A percentile compares a stretch with the other conserved stretches of the same genome.
Conservation (phyloP, 23 red algal genomes). For the Gracilariopsis chorda region DNA sequence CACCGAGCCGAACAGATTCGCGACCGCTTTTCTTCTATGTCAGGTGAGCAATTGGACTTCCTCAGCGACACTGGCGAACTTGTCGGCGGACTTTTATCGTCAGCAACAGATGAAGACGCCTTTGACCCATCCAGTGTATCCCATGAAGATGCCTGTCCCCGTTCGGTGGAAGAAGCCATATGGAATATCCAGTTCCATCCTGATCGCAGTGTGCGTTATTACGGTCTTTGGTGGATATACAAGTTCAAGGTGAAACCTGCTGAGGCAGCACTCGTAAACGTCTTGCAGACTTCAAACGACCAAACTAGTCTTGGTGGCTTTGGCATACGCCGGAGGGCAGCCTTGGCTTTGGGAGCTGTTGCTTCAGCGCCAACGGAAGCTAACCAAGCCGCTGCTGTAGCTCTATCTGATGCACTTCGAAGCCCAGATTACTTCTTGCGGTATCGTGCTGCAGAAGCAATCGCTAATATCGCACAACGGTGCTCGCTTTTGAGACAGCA, state of each 20-base stretch:
- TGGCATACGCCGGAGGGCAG: slow-evolving; percentile 79
- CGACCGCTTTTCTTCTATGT: neutral
- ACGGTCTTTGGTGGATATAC: slow-evolving; percentile 95
- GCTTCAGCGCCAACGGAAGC: slow-evolving; percentile 38
- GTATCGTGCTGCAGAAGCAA: slow-evolving; percentile 85
- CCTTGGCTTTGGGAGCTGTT: slow-evolving; percentile 89
- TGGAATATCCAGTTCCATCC: slow-evolving; percentile 76
- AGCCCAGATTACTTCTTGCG: slow-evolving; percentile 79
- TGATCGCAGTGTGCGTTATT: slow-evolving; percentile 78
- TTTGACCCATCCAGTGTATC: slow-evolving; percentile 6
- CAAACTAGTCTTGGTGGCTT: slow-evolving; percentile 75
- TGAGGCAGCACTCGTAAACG: slow-evolving; percentile 67
- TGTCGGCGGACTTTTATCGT: slow-evolving; percentile 44
- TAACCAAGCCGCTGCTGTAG: slow-evolving; percentile 15
- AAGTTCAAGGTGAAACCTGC: slow-evolving; percentile 79
- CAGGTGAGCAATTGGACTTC: slow-evolving; percentile 68
- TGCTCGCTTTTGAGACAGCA: neutral
- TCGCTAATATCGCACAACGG: slow-evolving; percentile 78
- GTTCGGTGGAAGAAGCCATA: slow-evolving; percentile 86
- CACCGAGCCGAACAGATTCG: slow-evolving; percentile 20
- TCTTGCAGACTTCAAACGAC: slow-evolving; percentile 62
- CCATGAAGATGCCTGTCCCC: slow-evolving; percentile 75
- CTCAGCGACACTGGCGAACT: slow-evolving; percentile 54
- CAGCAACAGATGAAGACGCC: neutral
- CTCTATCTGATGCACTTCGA: slow-evolving; percentile 57